Evolutionary conservation across 2,329 filamentous ascomycete genomes (phyloP).

Genomic region (Apiospora sp.): DNA sequence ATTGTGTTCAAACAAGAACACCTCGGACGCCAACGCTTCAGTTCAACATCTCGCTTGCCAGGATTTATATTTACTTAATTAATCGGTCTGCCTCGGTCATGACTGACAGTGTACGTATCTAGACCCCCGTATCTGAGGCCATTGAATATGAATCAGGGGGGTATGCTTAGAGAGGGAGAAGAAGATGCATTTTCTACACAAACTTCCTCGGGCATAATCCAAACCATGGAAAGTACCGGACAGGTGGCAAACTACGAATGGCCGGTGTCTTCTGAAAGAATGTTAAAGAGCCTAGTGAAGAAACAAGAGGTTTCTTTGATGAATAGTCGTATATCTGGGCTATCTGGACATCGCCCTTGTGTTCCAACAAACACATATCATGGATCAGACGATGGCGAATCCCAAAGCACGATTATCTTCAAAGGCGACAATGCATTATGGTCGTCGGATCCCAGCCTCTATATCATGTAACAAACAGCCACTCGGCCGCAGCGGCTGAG

Average conservation of each 20-base stretch:
- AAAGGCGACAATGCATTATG: not conserved
- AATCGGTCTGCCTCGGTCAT: not conserved
- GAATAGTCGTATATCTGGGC: not conserved
- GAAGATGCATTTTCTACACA: not conserved
- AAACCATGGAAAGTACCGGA: not conserved
- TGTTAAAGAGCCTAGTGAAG: not conserved
- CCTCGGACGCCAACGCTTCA: not conserved
- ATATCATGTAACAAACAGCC: slow-evolving; percentile 15
- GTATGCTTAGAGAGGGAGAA: not conserved
- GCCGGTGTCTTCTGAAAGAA: not conserved
- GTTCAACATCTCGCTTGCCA: not conserved
- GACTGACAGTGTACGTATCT: not conserved
- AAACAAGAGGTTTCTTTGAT: slow-evolving; percentile 1
- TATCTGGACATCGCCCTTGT: not conserved
- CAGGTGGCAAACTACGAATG: not conserved
- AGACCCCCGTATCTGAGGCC: not conserved
- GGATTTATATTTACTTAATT: not conserved
- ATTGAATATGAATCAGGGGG: not conserved
- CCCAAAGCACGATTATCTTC: not conserved
- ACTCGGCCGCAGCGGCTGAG: not conserved
- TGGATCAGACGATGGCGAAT: not conserved
- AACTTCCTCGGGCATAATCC: not conserved
- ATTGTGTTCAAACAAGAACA: not conserved
- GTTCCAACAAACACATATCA: not conserved
- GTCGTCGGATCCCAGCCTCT: not conserved